Base-by-base conservation (phyloP, 2,329 filamentous ascomycete genomes). In the Hansfordia pulvinata region DNA sequence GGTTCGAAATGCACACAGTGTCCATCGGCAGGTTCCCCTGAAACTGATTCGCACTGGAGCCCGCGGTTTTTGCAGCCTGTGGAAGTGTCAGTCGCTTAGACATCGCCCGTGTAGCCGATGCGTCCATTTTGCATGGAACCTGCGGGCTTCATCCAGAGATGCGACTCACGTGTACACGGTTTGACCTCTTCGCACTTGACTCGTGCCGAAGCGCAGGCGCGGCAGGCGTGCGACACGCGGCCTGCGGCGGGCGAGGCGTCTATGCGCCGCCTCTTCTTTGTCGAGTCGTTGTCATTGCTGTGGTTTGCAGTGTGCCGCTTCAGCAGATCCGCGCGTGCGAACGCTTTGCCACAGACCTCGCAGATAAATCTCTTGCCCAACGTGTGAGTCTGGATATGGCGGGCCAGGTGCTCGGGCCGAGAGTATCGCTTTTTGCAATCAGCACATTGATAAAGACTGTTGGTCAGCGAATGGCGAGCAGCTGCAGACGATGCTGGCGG, bases 141-240 rank as follows among this genome's bases (percentile, higher is more conserved):
- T 12, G 14, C 5, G 14, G 22, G 5, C 7, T 9, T 23, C 22
- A 10, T 5, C n/a, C 7, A 23, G n/a, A 9, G 8, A 5, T 15
- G 17, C 5, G 17, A 12, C 8, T 13, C 12, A 13, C 64, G 55
- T 11, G 56, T 54, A 38, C 64, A 69, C 17, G 64, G 64, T 43
- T 69, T 69, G 13, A 50, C 40, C 30, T 69, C 64, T 33, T 67
- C 62, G 33, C 64, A 69, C 36, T 68, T 69, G 23, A 69, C 61
- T 12, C 64, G 52, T 8, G 64, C 63, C 11, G 54, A 42, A 4
- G 64, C 63, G 34, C 64, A 69, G 8, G 59, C 47, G 14, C 56
- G 54, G 35, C 64, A 69, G 10, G 64, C 64, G 35, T 67, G 62
- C 8, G 57, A 61, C 8, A 69, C 64, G 9, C 64, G 60, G 12